Evolutionary conservation across 495 filamentous ascomycete species (phyloP), one percentile per base, ranked within the genome.

Genomic region (Podospora sp.): DNA sequence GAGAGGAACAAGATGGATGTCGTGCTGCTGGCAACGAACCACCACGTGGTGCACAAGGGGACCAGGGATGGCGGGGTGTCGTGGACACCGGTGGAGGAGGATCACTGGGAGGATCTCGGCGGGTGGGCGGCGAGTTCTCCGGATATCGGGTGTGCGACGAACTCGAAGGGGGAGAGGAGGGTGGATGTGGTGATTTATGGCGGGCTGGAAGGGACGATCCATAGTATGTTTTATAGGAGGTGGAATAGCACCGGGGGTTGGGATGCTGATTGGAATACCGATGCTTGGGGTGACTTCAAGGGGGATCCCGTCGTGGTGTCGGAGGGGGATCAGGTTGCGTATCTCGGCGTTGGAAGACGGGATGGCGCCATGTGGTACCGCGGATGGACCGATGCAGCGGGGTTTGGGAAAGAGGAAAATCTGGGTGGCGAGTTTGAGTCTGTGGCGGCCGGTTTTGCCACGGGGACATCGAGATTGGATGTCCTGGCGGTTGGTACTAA

Each of bases 281-380:
- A 24, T 6, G 55, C 11, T 7, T 53, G 50, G 50, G 18, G 50
- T 18, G n/a, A 24, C 12, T 27, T 58, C 20, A 3, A 27, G n/a
- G 55, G 55, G 3, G 55, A 58, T 58, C 55, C 55, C 3, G 55
- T 27, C 9, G 25, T 58, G 11, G 55, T 58, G 21, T 58, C 55
- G 55, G 25, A 6, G 11, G 20, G 20, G 6, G 55, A 18, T 18
- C 21, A 6, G 3, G 55, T 22, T 27, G 55, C n/a, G 11, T 58
- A 25, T 25, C 24, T 58, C 55, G 55, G 55, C 18, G 55, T 58
- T 11, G 55, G 11, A 6, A 36, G 12, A 12, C 11, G 26, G 55
- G 25, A 58, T 27, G 55, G 55, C 21, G 25, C 55, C 6, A 24
- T 58, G 20, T 58, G 55, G 55, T 9, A 12, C 9, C 56, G 26